These are phyloP conservation scores for Ascocoryne sarcoides DNA, from an alignment of 2,329 filamentous ascomycete species.

Conservation along the genomic window DNA sequence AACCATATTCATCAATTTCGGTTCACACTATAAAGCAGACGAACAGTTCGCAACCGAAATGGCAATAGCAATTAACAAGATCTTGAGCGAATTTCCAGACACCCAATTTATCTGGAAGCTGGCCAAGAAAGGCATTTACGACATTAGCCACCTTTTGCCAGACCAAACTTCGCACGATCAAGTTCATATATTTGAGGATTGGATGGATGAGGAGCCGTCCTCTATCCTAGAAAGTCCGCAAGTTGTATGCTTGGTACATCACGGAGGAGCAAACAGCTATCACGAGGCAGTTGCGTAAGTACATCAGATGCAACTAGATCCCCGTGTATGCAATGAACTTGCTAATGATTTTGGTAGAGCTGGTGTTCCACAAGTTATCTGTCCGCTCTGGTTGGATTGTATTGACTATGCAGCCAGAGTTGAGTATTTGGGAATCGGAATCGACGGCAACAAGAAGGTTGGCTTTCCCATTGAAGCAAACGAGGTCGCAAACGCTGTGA, in stretches of 20 bases:
- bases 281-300: constrained; percentile 35
- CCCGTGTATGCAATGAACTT: neutral
- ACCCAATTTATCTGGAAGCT: constrained; percentile 30
- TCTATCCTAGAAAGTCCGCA: constrained; percentile 29
- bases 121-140: constrained; percentile 3
- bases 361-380: constrained; percentile 36
- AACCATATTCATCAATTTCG: constrained; percentile 39
- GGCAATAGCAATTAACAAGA: constrained; percentile 27
- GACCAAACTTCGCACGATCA: no score
- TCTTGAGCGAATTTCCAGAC: constrained; percentile 25
- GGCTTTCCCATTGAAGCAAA: constrained; percentile 11
- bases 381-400: constrained; percentile 37
- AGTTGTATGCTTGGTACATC: constrained; percentile 28
- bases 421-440: constrained; percentile 35
- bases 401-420: constrained; percentile 36
- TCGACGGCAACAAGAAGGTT: constrained; percentile 14
- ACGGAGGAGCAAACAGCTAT: constrained; percentile 32
- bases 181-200: constrained; percentile 4
- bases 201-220: constrained; percentile 6
- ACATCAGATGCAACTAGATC: neutral
- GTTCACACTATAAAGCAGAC: constrained; percentile 20
- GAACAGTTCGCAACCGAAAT: constrained; percentile 26
- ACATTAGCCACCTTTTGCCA: no score
- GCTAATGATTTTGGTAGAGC: constrained; percentile 24
- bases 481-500: constrained; percentile 13